Conservation (phyloP, 2,329 filamentous ascomycete species). For the Thelonectria rubi region DNA sequence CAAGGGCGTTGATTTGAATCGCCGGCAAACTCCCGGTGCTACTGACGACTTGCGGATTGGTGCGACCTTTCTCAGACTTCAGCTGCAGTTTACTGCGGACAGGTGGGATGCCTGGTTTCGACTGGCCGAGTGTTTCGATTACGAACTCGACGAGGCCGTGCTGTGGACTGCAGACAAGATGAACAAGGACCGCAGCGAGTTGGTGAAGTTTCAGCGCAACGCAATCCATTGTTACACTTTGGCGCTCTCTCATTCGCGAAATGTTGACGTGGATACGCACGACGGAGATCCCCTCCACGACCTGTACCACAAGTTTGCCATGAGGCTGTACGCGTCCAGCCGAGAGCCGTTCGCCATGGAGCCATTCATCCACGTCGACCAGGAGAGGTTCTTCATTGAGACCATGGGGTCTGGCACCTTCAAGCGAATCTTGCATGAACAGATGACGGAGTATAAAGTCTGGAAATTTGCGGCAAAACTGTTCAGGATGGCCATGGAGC, state of each 20-base stretch:
- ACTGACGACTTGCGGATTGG: conserved; percentile 87
- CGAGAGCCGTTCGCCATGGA: conserved; percentile 71
- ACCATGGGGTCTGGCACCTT: conserved; percentile 60
- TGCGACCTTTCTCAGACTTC: conserved; percentile 80
- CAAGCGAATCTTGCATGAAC: conserved; percentile 60
- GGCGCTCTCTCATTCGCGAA: conserved; percentile 64
- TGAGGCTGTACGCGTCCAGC: conserved; percentile 69
- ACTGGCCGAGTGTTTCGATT: conserved; percentile 86
- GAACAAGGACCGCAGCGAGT: conserved; percentile 80
- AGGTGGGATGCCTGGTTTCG: conserved; percentile 93
- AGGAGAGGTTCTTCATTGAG: conserved; percentile 66
- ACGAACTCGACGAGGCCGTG: conserved; percentile 86
- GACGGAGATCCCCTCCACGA: conserved; percentile 65
- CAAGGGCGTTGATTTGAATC: conserved; percentile 72
- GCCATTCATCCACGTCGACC: conserved; percentile 64
- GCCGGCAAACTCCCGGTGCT: conserved; percentile 79
- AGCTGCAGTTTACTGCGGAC: conserved; percentile 82
- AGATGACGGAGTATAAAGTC: conserved; percentile 68
- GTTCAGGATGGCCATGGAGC: conserved; percentile 64
- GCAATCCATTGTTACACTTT: conserved; percentile 83
- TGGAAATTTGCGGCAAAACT: conserved; percentile 68
- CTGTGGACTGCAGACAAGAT: conserved; percentile 92
- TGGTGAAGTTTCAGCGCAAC: conserved; percentile 78
- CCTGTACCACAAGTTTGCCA: conserved; percentile 68
- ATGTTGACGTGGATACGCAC: conserved; percentile 53